These are phyloP conservation scores for Casuarina glauca DNA, from an alignment of 306 rosid genomes.

Conservation along the genomic window DNA sequence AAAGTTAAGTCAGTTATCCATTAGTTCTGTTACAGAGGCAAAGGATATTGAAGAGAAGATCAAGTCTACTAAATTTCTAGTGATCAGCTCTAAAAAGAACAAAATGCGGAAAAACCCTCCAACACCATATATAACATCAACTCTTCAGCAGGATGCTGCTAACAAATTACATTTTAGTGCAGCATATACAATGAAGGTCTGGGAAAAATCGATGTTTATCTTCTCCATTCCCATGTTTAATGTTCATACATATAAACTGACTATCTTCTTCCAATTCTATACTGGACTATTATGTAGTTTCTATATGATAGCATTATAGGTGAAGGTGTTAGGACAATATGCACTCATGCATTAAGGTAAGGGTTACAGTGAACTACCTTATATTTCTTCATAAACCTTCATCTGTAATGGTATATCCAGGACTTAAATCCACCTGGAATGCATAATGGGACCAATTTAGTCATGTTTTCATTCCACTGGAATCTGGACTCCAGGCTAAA, in stretches of 20 bases:
- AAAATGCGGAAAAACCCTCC: slow-evolving; percentile 83
- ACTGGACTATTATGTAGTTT: not conserved
- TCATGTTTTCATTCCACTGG: too few species aligned
- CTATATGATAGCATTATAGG: not conserved
- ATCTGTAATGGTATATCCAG: not conserved
- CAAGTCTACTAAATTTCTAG: slow-evolving; percentile 48
- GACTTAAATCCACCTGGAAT: too few species aligned
- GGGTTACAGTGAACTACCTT: not conserved
- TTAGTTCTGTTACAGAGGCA: slow-evolving; percentile 62
- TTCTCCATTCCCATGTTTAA: slow-evolving; percentile 14
- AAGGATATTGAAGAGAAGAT: slow-evolving; percentile 49
- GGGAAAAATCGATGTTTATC: slow-evolving; percentile 20
- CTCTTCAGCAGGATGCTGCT: slow-evolving; percentile 98
- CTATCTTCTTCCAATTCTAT: not conserved
- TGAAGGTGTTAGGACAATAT: not conserved
- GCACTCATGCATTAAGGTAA: not conserved
- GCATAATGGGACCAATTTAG: too few species aligned
- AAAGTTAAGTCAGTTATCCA: slow-evolving; percentile 76
- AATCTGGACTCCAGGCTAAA: not conserved
- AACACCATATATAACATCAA: slow-evolving; percentile 86
- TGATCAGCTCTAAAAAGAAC: slow-evolving; percentile 53
- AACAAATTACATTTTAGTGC: slow-evolving; percentile 76
- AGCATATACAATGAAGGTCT: slow-evolving; percentile 80
- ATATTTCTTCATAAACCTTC: not conserved
- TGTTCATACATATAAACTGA: not conserved